phyloP scores from a whole-genome alignment of 768 basidiomycete species.

The Candolleomyces aberdarensis region DNA sequence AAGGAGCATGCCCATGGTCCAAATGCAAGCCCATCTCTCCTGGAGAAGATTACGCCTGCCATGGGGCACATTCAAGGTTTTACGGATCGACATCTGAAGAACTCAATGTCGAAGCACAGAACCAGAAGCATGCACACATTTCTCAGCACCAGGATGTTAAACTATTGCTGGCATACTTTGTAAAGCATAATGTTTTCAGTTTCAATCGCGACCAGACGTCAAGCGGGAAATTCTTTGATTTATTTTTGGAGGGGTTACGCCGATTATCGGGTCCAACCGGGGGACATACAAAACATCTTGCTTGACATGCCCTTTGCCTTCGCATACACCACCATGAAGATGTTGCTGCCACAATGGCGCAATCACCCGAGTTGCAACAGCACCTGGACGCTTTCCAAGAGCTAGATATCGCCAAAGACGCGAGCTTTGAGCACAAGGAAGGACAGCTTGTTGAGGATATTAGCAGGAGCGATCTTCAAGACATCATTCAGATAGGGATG shows the following conservation, averaged over 20 bases:
- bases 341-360: not conserved
- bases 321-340: slow-evolving; percentile 1
- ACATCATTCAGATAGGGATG: not conserved
- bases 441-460: not conserved
- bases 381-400: not conserved
- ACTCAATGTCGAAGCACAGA: slow-evolving; percentile 14
- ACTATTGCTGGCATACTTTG: slow-evolving; percentile 12
- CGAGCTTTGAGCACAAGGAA: not conserved
- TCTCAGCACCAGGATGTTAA: slow-evolving; percentile 17
- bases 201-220: slow-evolving; percentile 2
- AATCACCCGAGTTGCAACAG: not conserved
- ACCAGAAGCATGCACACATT: slow-evolving; percentile 17
- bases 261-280: slow-evolving; percentile 6
- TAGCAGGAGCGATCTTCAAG: not conserved
- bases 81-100: slow-evolving; percentile 14
- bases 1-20: slow-evolving; percentile 19
- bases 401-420: not conserved
- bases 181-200: slow-evolving; percentile 1
- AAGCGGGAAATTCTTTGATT: slow-evolving; percentile 1
- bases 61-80: slow-evolving; percentile 16
- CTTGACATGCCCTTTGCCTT: slow-evolving; percentile 7
- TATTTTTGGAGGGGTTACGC: slow-evolving; percentile 1
- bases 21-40: slow-evolving; percentile 16
- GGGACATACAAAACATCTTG: slow-evolving; percentile 13
- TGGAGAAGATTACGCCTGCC: slow-evolving; percentile 20